Evolutionary conservation across 2,329 filamentous ascomycete genomes (phyloP).

Genomic region (Penicillium sp.): DNA sequence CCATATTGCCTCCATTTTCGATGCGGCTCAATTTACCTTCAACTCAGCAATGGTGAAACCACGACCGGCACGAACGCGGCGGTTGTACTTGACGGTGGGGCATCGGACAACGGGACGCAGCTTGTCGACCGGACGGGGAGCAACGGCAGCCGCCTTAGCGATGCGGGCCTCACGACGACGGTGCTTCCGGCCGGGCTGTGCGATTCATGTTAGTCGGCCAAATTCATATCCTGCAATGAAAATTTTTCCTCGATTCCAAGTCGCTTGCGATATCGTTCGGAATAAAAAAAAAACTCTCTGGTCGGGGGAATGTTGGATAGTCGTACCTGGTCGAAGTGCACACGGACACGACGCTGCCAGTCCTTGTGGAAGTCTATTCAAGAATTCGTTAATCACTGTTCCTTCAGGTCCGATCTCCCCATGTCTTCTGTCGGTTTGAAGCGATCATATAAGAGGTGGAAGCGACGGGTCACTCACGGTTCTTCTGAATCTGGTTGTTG

Average conservation of each 20-base stretch:
- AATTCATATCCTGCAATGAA: constrained; percentile 11
- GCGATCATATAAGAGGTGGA: constrained; percentile 1
- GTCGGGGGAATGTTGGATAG: constrained; percentile 32
- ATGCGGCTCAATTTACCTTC: constrained; percentile 66
- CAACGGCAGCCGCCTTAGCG: constrained; percentile 91
- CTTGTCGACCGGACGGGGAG: constrained; percentile 95
- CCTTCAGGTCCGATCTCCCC: constrained; percentile 19
- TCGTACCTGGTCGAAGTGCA: constrained; percentile 99
- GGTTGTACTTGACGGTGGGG: constrained; percentile 99
- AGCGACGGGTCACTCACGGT: constrained; percentile 62
- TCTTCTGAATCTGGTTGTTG: constrained; percentile 98
- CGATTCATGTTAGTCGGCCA: constrained; percentile 35
- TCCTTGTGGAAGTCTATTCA: constrained; percentile 94
- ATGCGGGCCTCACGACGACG: constrained; percentile 86
- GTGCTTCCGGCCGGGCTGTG: constrained; percentile 92
- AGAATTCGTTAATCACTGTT: constrained; percentile 28
- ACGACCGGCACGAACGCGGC: constrained; percentile 90
- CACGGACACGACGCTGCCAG: constrained; percentile 98
- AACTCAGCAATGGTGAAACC: constrained; percentile 97
- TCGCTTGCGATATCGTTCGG: constrained; percentile 19
- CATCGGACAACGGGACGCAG: constrained; percentile 95
- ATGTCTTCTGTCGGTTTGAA: constrained; percentile 16
- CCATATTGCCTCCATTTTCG: neutral
- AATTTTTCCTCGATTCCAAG: constrained; percentile 16
- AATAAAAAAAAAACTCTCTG: constrained; percentile 8